A percentile compares a stretch with the other conserved stretches of the same genome.
phyloP scores from a whole-genome alignment of 1,284 basidiomycete genomes.

The Pyrrhoderma noxium region DNA sequence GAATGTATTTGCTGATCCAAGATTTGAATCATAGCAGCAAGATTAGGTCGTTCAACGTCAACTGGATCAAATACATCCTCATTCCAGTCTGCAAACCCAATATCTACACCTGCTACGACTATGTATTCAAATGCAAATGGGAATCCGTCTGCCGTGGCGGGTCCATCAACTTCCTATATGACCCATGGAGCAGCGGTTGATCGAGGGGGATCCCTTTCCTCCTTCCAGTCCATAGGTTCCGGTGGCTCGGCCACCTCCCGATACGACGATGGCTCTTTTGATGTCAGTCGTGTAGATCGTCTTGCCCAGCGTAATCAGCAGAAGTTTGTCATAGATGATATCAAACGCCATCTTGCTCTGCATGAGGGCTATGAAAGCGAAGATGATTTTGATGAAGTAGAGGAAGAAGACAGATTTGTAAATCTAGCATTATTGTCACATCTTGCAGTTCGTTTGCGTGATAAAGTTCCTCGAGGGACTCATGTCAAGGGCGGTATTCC shows the following conservation, averaged over 20 bases:
- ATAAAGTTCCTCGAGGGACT: slow-evolving; percentile 76
- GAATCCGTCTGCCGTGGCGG: slow-evolving; percentile 20
- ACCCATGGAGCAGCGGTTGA: slow-evolving; percentile 6
- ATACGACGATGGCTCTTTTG: slow-evolving; percentile 10
- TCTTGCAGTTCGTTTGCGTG: slow-evolving; percentile 79
- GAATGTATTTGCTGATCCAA: too few relatives aligned
- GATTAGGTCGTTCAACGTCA: slow-evolving; percentile 27
- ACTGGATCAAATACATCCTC: slow-evolving; percentile 29
- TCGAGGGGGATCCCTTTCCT: slow-evolving; percentile 16
- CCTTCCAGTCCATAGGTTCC: slow-evolving; percentile 15
- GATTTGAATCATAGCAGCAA: slow-evolving; percentile 13
- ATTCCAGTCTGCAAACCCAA: slow-evolving; percentile 22
- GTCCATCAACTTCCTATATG: slow-evolving; percentile 23
- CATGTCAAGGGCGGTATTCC: slow-evolving; percentile 90
- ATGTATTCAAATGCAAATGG: slow-evolving; percentile 22
- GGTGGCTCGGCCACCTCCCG: slow-evolving; percentile 11
- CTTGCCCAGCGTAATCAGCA: slow-evolving; percentile 11
- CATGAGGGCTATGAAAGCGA: slow-evolving; percentile 41
- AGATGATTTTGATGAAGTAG: slow-evolving; percentile 53
- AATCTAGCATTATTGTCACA: slow-evolving; percentile 85
- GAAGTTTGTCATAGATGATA: slow-evolving; percentile 31
- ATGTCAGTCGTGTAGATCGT: slow-evolving; percentile 13
- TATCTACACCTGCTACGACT: slow-evolving; percentile 25
- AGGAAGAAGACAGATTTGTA: slow-evolving; percentile 73
- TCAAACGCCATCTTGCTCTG: slow-evolving; percentile 33